Evolutionary conservation across 371 early-diverging fungal genomes (phyloP).

Genomic region (Rhizopus arrhizus): DNA sequence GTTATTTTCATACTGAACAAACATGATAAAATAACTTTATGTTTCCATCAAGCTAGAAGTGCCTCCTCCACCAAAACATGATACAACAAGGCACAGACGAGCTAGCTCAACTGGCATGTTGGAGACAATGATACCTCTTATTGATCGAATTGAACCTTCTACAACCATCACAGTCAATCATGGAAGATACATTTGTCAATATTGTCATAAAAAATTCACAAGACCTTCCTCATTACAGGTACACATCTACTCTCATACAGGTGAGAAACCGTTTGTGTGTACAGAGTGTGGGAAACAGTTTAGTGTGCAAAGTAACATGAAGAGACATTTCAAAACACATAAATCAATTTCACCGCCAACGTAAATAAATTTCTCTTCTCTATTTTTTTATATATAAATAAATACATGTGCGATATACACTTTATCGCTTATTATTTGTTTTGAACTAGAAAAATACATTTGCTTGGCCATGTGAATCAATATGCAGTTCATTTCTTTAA

Average conservation of each 20-base stretch:
- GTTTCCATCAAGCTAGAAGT: conserved; percentile 3
- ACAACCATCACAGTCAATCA: conserved; percentile 3
- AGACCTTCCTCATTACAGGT: conserved; percentile 73
- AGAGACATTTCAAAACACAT: conserved; percentile 65
- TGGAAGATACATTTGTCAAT: conserved; percentile 67
- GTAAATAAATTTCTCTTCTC: neutral
- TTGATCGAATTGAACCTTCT: neutral
- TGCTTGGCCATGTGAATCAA: neutral
- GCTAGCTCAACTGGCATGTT: neutral
- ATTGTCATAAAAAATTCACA: conserved; percentile 71
- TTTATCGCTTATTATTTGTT: too few relatives aligned
- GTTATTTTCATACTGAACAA: conserved; percentile 3
- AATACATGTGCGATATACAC: too few relatives aligned
- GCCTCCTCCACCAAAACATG: neutral
- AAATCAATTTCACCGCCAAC: neutral
- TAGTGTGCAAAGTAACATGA: conserved; percentile 76
- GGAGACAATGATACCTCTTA: conserved; percentile 1
- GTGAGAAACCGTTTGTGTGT: conserved; percentile 76
- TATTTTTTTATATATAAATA: too few relatives aligned
- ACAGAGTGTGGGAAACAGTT: conserved; percentile 68
- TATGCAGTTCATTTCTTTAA: too few relatives aligned
- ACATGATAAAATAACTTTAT: neutral
- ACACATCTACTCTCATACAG: conserved; percentile 76
- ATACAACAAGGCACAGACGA: neutral
- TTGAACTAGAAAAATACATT: too few relatives aligned